Conservation (phyloP, 2,329 filamentous ascomycete species). For the Verticillium longisporum region DNA sequence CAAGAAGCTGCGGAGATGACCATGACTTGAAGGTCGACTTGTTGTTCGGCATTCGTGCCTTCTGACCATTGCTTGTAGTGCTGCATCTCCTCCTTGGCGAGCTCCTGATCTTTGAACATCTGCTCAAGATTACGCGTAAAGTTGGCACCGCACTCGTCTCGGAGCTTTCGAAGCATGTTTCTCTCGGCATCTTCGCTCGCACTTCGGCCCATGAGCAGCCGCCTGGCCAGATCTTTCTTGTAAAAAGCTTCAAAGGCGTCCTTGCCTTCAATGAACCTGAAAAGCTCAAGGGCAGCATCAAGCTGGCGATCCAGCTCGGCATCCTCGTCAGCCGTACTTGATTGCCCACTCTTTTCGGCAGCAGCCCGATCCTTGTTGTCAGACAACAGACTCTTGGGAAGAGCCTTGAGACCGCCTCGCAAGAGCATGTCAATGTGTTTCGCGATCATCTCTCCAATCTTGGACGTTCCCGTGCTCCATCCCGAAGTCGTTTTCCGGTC, state of each 20-base stretch:
- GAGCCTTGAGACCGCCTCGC: conserved; percentile 77
- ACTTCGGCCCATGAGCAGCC: conserved; percentile 84
- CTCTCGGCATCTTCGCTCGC: conserved; percentile 93
- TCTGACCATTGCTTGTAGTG: conserved; percentile 66
- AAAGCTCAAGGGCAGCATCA: conserved; percentile 87
- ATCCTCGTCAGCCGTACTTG: conserved; percentile 76
- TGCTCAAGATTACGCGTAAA: conserved; percentile 97
- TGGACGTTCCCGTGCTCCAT: conserved; percentile 79
- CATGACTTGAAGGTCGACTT: conserved; percentile 74
- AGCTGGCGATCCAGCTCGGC: conserved; percentile 86
- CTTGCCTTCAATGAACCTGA: conserved; percentile 95
- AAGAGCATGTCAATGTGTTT: conserved; percentile 91
- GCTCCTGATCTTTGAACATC: conserved; percentile 98
- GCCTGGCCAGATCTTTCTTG: conserved; percentile 89
- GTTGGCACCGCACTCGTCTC: conserved; percentile 84
- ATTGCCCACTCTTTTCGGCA: conserved; percentile 55
- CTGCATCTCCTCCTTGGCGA: conserved; percentile 88
- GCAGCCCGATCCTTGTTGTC: conserved; percentile 50
- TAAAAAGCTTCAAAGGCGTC: conserved; percentile 98
- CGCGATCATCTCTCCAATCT: conserved; percentile 97
- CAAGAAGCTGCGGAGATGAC: conserved; percentile 88
- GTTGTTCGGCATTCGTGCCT: conserved; percentile 32
- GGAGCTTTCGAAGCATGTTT: conserved; percentile 87
- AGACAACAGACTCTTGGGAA: conserved; percentile 62
- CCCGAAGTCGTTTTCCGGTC: conserved; percentile 66